Evolutionary conservation across 2,329 filamentous ascomycete species (phyloP).

Genomic region (Blumeriella jaapii): DNA sequence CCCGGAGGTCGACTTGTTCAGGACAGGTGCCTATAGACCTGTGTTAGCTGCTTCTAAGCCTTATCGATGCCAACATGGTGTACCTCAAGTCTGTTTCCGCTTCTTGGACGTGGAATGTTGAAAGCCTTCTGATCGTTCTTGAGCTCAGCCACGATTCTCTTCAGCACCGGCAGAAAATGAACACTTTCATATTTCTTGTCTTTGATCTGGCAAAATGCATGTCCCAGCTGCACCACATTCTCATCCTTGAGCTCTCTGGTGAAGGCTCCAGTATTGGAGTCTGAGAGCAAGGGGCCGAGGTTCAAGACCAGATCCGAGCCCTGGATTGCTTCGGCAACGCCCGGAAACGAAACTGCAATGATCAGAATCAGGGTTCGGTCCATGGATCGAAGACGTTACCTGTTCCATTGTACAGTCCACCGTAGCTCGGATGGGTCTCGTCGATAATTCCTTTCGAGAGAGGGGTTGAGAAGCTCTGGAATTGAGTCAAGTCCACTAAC

Average conservation of each 20-base stretch:
- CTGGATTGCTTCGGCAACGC: constrained; percentile 29
- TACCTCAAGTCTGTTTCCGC: constrained; percentile 10
- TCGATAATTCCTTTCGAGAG: constrained; percentile 41
- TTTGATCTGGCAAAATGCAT: constrained; percentile 19
- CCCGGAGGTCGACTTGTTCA: constrained; percentile 20
- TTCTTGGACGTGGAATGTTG: constrained; percentile 7
- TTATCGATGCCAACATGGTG: background rate
- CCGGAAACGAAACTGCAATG: constrained; percentile 18
- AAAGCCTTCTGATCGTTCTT: constrained; percentile 13
- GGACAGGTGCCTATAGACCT: constrained; percentile 6
- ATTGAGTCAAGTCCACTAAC: constrained; percentile 32
- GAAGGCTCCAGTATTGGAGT: constrained; percentile 34
- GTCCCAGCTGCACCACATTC: constrained; percentile 13
- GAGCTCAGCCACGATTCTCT: constrained; percentile 42
- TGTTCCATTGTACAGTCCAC: constrained; percentile 37
- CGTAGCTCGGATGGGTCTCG: constrained; percentile 35
- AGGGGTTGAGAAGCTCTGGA: constrained; percentile 36
- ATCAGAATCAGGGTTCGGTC: background rate
- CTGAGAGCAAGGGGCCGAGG: constrained; percentile 36
- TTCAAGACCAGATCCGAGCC: constrained; percentile 34
- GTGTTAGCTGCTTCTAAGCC: background rate
- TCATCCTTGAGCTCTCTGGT: constrained; percentile 28
- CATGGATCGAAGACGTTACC: constrained; percentile 24
- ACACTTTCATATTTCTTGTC: constrained; percentile 18
- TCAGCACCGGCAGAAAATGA: constrained; percentile 65